Percentiles rank a stretch among this genome's conserved stretches.
phyloP scores from a whole-genome alignment of 345 rosid species.

The Corymbia maculata region DNA sequence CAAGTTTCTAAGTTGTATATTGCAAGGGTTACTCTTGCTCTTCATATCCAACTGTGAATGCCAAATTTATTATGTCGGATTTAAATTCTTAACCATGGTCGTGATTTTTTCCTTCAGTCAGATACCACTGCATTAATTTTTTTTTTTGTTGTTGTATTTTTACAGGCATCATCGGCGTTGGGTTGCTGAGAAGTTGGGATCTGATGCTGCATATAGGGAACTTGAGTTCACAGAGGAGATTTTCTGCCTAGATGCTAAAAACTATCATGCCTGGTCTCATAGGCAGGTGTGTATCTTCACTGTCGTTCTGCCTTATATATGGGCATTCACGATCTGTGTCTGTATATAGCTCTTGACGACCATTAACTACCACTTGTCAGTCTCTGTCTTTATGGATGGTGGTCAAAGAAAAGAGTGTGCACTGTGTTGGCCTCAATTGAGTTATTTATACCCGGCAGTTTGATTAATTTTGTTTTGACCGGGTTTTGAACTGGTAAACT shows the following conservation, averaged over 20 bases:
- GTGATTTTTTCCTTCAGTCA: background rate
- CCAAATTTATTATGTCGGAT: background rate
- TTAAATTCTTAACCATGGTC: background rate
- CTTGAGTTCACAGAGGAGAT: slow-evolving; percentile 60
- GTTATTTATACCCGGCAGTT: background rate
- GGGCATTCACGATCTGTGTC: background rate
- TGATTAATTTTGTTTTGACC: background rate
- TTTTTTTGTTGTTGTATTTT: background rate
- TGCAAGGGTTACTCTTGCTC: background rate
- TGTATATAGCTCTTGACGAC: background rate
- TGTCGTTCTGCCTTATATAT: background rate
- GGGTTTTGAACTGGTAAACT: background rate
- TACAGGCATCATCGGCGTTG: slow-evolving; percentile 95
- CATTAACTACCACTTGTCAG: background rate
- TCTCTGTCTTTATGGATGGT: background rate
- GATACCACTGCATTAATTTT: background rate
- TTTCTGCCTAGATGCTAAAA: slow-evolving; percentile 62
- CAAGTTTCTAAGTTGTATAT: background rate
- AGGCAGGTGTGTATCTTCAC: slow-evolving; percentile 57
- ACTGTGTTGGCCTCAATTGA: background rate
- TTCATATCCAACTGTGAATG: background rate
- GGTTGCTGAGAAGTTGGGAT: slow-evolving; percentile 83
- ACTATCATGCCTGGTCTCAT: slow-evolving; percentile 96
- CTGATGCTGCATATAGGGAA: slow-evolving; percentile 46
- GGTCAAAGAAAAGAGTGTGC: background rate